These are phyloP conservation scores for Agroathelia rolfsii DNA, from an alignment of 1,284 basidiomycete species.

Conservation along the genomic window DNA sequence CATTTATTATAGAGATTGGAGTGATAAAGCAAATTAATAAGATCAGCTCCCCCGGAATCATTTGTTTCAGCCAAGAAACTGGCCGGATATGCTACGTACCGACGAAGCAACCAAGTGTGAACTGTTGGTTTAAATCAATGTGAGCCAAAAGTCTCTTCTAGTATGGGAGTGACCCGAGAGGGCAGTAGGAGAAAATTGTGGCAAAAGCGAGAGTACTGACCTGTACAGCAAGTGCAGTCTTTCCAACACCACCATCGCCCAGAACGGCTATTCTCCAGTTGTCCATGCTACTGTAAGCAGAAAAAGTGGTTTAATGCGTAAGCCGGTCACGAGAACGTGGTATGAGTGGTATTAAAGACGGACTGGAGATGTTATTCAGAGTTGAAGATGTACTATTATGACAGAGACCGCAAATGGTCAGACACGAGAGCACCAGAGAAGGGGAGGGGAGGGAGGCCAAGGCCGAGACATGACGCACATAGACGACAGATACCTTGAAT, in stretches of 20 bases:
- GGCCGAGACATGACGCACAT: conserved; percentile 13
- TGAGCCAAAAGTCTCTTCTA: conserved; percentile 7
- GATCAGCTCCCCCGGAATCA: no score
- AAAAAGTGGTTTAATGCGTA: conserved; percentile 13
- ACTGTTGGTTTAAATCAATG: conserved; percentile 31
- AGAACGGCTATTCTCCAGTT: conserved; percentile 88
- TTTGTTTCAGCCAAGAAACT: no score
- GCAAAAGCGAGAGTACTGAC: conserved; percentile 49
- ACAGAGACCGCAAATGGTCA: conserved; percentile 10
- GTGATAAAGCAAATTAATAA: not conserved
- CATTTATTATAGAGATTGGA: not conserved
- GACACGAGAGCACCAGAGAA: conserved; percentile 4
- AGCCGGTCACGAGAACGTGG: conserved; percentile 18
- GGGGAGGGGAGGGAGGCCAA: conserved; percentile 15
- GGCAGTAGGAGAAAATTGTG: no score
- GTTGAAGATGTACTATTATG: conserved; percentile 12
- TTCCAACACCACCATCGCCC: conserved; percentile 69
- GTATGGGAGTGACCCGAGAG: no score
- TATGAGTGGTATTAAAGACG: conserved; percentile 13
- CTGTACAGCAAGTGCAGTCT: conserved; percentile 72
- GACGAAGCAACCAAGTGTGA: conserved; percentile 56
- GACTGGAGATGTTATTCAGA: conserved; percentile 11
- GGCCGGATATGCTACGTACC: conserved; percentile 26
- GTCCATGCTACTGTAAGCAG: conserved; percentile 47
- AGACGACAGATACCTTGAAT: conserved; percentile 9